A percentile compares a stretch with the other conserved stretches of the same genome.
Conservation (phyloP, 2,329 filamentous ascomycete genomes). For the Cladosporium oxysporum region DNA sequence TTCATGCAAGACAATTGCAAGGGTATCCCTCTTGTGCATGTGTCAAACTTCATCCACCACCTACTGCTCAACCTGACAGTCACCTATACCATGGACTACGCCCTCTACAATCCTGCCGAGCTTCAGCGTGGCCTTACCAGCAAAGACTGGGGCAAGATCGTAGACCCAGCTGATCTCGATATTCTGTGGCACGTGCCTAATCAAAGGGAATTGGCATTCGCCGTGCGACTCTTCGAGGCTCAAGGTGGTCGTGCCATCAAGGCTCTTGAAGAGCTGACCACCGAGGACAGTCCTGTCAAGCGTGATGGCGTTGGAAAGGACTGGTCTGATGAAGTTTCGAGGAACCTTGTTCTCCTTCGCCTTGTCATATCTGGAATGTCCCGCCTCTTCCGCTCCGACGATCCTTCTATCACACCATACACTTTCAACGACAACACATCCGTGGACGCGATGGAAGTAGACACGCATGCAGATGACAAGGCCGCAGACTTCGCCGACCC, state of each 20-base stretch:
- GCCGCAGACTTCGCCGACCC: conserved; percentile 62
- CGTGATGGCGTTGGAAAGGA: conserved; percentile 95
- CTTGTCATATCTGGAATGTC: conserved; percentile 90
- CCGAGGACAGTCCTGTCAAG: conserved; percentile 77
- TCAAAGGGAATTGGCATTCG: conserved; percentile 79
- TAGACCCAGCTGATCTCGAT: conserved; percentile 71
- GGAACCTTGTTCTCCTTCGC: conserved; percentile 82
- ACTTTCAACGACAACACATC: conserved; percentile 56
- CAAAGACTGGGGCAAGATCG: conserved; percentile 80
- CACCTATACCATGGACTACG: conserved; percentile 88
- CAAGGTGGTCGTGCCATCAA: conserved; percentile 76
- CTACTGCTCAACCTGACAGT: conserved; percentile 90
- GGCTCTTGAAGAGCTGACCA: conserved; percentile 76
- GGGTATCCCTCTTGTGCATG: conserved; percentile 89
- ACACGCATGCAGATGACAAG: conserved; percentile 40
- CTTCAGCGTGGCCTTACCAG: conserved; percentile 71
- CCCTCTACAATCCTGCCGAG: conserved; percentile 79
- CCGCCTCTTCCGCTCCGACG: conserved; percentile 76
- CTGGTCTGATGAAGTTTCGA: conserved; percentile 95
- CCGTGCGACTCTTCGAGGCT: conserved; percentile 81
- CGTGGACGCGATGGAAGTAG: conserved; percentile 36
- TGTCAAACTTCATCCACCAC: conserved; percentile 97
- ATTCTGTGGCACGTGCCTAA: conserved; percentile 90
- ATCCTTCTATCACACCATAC: conserved; percentile 41
- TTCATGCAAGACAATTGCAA: conserved; percentile 98